Evolutionary conservation across 2,329 filamentous ascomycete species (phyloP).

Genomic region (Phyllosticta paracitricarpa): DNA sequence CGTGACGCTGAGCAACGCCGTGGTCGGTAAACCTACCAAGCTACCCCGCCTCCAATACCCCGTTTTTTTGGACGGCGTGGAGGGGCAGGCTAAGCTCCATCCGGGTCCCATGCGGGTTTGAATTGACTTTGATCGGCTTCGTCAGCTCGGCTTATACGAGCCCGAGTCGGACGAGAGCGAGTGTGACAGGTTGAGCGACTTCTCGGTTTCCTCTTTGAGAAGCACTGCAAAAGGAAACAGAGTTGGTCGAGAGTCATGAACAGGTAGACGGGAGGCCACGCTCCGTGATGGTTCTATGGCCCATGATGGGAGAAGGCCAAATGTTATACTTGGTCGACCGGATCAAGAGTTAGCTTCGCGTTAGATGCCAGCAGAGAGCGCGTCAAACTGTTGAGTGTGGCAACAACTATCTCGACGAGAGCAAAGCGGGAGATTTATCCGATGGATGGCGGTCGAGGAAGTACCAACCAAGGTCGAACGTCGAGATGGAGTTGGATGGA

Average conservation of each 20-base stretch:
- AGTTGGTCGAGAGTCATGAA: not conserved
- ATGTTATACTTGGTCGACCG: too few relatives aligned
- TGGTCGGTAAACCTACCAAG: not conserved
- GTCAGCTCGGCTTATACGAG: not conserved
- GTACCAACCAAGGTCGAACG: too few relatives aligned
- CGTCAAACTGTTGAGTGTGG: too few relatives aligned
- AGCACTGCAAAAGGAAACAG: not conserved
- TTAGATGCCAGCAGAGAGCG: too few relatives aligned
- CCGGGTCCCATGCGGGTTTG: too few relatives aligned
- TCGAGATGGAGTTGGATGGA: too few relatives aligned
- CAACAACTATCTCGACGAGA: too few relatives aligned
- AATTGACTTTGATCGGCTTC: not conserved
- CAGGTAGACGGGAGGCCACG: too few relatives aligned
- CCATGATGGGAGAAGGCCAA: not conserved
- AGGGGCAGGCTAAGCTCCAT: not conserved
- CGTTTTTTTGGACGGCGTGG: not conserved
- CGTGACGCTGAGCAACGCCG: not conserved
- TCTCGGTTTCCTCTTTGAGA: not conserved
- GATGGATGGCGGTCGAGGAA: too few relatives aligned
- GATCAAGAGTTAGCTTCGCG: too few relatives aligned
- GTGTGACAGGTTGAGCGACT: not conserved
- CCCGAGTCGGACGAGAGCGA: not conserved
- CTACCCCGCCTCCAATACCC: not conserved
- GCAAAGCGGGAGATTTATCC: too few relatives aligned
- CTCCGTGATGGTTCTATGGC: not conserved